Evolutionary conservation across 2,329 filamentous ascomycete genomes (phyloP), one percentile per base, ranked within the genome.

Genomic region (Sclerotinia borealis): DNA sequence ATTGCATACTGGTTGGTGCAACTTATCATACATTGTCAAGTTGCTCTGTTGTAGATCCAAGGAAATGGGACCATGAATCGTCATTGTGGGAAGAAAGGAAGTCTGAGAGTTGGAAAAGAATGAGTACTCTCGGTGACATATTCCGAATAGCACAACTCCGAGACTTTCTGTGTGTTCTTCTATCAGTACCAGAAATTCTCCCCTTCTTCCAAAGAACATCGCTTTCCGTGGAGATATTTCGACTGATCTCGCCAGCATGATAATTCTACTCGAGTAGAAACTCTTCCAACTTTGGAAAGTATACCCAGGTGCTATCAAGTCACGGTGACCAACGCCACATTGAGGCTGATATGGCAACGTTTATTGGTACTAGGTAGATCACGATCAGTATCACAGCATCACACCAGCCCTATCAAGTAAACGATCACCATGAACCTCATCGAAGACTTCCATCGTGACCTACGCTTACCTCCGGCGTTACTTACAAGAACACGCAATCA

Each of bases 51-150:
- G 22, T 17, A 22, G 31, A 55, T 55, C 25, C 52, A 55, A 55
- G 52, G 37, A 55, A 55, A 55, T 55, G 37, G 37, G 52, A 55
- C 52, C 52, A 36, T 22, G 19, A 55, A 55, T 55, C 52, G 52
- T 43, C 52, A 56, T 56, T 43, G 52, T 56, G 52, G 52, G 49
- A 37, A 10, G 52, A 31, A 22, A 43, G 22, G 27, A 29, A 43
- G 1, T 10, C 25, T 37, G 8, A 25, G 19, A 41, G 39, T 34
- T 52, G 25, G 34, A 25, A 39, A 31, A 56, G 22, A 31, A 43
- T n/a, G n/a, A 17, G 25, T 31, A 43, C 29, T 27, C 25, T 56
- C 52, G 52, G 52, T 56, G 43, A 43, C 11, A 29, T 29, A 31
- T n/a, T 43, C 52, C 19, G 52, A 31, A 31, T 31, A 25, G 52